phyloP scores from a whole-genome alignment of 1,284 basidiomycete genomes.

The Psilocybe mexicana region DNA sequence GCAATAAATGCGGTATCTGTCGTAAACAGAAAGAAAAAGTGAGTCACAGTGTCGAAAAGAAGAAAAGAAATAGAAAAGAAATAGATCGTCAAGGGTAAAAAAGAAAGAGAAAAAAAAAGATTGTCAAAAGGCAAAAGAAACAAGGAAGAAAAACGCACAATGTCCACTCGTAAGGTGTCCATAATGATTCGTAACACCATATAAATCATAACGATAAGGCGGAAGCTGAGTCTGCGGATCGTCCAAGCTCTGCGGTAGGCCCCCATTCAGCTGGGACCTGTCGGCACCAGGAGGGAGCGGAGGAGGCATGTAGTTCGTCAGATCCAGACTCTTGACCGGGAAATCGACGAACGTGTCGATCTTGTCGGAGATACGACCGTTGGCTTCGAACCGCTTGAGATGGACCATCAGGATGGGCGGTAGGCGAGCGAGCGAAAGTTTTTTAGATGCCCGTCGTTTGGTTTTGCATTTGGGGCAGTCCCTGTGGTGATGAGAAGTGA shows the following conservation, averaged over 20 bases:
- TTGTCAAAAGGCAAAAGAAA: no score
- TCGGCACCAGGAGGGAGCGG: conserved; percentile 67
- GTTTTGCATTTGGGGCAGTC: conserved; percentile 92
- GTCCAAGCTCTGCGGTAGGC: conserved; percentile 45
- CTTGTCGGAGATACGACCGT: conserved; percentile 94
- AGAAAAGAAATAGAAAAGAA: no score
- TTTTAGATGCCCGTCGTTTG: conserved; percentile 81
- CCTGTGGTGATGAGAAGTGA: conserved; percentile 57
- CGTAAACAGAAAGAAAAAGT: no score
- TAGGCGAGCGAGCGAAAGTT: conserved; percentile 86
- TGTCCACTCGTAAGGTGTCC: conserved; percentile 90
- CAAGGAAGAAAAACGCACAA: conserved; percentile 79
- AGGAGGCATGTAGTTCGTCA: conserved; percentile 90
- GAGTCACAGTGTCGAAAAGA: no score
- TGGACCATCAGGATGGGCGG: conserved; percentile 96
- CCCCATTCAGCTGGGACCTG: conserved; percentile 44
- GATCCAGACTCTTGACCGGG: conserved; percentile 80
- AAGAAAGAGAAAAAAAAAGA: no score
- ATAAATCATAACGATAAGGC: conserved; percentile 87
- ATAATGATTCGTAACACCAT: conserved; percentile 91
- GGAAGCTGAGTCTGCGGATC: conserved; percentile 82
- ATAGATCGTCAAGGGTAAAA: not conserved
- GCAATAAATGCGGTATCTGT: conserved; percentile 86
- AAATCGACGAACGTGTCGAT: conserved; percentile 90
- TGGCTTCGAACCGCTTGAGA: conserved; percentile 92